These are phyloP conservation scores for Salmacisia buchloeana DNA, from an alignment of 1,284 basidiomycete species.

Conservation along the genomic window DNA sequence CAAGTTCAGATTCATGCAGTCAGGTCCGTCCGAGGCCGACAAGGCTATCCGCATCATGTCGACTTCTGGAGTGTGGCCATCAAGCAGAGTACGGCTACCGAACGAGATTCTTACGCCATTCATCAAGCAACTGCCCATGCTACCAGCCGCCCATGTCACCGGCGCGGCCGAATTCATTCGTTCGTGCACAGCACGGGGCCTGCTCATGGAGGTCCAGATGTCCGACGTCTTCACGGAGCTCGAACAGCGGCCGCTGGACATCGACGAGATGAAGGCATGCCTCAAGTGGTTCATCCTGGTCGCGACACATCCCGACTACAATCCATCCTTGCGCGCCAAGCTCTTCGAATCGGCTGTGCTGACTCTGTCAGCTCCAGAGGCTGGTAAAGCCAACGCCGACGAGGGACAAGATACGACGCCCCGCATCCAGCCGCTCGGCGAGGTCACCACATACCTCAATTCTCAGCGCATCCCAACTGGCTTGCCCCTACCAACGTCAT, in stretches of 20 bases:
- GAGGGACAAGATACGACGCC: neutral
- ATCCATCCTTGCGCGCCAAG: constrained; percentile 34
- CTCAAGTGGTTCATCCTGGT: constrained; percentile 82
- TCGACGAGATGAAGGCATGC: constrained; percentile 73
- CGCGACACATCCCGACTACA: constrained; percentile 53
- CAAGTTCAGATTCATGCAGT: neutral
- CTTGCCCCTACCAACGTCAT: constrained; percentile 71
- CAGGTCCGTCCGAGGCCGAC: neutral
- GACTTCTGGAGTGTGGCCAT: constrained; percentile 67
- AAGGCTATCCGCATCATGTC: constrained; percentile 69
- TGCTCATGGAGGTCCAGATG: constrained; percentile 78
- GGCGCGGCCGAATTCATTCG: constrained; percentile 65
- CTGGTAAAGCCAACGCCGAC: neutral
- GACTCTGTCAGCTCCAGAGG: constrained; percentile 19
- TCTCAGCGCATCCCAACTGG: constrained; percentile 69
- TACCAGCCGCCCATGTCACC: constrained; percentile 65
- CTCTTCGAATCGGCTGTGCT: constrained; percentile 44
- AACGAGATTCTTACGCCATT: constrained; percentile 71
- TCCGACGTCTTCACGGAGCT: constrained; percentile 81
- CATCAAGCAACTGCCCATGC: constrained; percentile 70
- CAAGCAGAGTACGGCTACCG: constrained; percentile 70
- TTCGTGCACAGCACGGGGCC: constrained; percentile 62
- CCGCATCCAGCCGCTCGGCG: constrained; percentile 55
- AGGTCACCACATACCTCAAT: constrained; percentile 71
- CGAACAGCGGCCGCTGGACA: constrained; percentile 64